Evolutionary conservation across 176 grass and related monocot genomes (phyloP), one percentile per base, ranked within the genome.

Genomic region (Zea luxurians): DNA sequence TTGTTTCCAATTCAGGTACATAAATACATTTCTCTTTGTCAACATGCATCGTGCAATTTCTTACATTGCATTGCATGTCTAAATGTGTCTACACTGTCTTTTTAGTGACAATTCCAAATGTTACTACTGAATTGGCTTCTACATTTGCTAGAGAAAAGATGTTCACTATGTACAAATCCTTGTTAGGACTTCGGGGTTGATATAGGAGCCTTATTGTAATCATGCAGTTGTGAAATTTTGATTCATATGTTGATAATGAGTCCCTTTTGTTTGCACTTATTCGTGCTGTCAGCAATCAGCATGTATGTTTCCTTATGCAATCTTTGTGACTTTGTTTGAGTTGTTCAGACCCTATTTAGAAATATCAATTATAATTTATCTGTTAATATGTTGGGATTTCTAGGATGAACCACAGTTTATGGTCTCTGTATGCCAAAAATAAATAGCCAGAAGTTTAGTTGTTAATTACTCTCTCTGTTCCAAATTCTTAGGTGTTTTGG

Each of bases 1-100:
- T 77, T 99, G 80, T 86, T 99, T 49, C 92, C 92, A 60, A 73
- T 95, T 86, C 96, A 99, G 92, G 96, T 99, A 91, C 15, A 73
- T 82, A 99, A 90, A 92, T 99, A 91, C 15, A 73, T 82, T 66
- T 86, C 18, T 73, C 40, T 64, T 69, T 73, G 75, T 53, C 35
- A 77, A 63, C 42, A 55, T 83, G 50, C 12, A 67, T 40, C 45
- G 47, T 70, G 46, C 2, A 64, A 75, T 64, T 13, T 85, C 66
- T 77, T 34, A 34, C 57, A 27, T 17, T 77, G 11, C 57, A 27
- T 17, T 77, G 11, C 40, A 53, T 71, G 43, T 79, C 70, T 48
- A 76, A 75, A 27, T 80, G 36, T 64, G 3, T 68, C 34, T 69
- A 50, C 72, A 37, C 48, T 38, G 10, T 89, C 4, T 72, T 5